Percentiles rank a stretch among this genome's conserved stretches.
Conservation (phyloP, 495 filamentous ascomycete species). For the Penicillium salamii region DNA sequence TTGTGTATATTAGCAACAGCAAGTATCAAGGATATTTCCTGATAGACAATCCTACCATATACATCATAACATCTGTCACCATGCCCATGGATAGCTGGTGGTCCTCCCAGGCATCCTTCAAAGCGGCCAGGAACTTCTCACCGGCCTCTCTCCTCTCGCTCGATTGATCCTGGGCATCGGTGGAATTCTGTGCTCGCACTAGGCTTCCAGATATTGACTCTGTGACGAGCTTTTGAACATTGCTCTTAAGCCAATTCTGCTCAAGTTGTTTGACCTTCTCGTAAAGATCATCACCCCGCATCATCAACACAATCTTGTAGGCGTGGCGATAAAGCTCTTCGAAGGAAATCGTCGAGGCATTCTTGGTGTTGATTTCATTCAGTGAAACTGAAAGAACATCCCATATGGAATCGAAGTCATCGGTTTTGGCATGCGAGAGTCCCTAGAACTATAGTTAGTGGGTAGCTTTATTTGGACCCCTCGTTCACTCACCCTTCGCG, state of each 20-base stretch:
- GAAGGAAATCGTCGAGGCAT: slow-evolving; percentile 86
- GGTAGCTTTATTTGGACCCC: not conserved
- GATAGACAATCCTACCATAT: slow-evolving; percentile 61
- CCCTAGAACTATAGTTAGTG: slow-evolving; percentile 43
- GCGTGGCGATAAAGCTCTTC: slow-evolving; percentile 93
- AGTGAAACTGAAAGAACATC: slow-evolving; percentile 67
- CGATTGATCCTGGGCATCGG: slow-evolving; percentile 52
- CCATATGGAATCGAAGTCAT: slow-evolving; percentile 86
- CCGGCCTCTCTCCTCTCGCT: slow-evolving; percentile 75
- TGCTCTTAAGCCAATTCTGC: slow-evolving; percentile 67
- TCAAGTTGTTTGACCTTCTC: slow-evolving; percentile 74
- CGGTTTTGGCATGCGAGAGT: slow-evolving; percentile 47
- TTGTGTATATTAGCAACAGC: slow-evolving; percentile 5
- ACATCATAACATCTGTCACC: slow-evolving; percentile 97
- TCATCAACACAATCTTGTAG: slow-evolving; percentile 92
- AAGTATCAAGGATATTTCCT: no score
- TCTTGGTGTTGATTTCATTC: slow-evolving; percentile 84
- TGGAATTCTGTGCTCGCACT: slow-evolving; percentile 39
- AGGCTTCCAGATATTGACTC: slow-evolving; percentile 61
- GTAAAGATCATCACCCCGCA: slow-evolving; percentile 83
- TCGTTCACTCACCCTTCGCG: slow-evolving; percentile 55
- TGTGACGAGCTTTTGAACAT: slow-evolving; percentile 63
- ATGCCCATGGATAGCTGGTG: slow-evolving; percentile 94
- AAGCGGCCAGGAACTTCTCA: slow-evolving; percentile 73
- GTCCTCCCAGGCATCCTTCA: slow-evolving; percentile 79